phyloP scores from a whole-genome alignment of 2,329 filamentous ascomycete species.

The Phialocephala subalpina region DNA sequence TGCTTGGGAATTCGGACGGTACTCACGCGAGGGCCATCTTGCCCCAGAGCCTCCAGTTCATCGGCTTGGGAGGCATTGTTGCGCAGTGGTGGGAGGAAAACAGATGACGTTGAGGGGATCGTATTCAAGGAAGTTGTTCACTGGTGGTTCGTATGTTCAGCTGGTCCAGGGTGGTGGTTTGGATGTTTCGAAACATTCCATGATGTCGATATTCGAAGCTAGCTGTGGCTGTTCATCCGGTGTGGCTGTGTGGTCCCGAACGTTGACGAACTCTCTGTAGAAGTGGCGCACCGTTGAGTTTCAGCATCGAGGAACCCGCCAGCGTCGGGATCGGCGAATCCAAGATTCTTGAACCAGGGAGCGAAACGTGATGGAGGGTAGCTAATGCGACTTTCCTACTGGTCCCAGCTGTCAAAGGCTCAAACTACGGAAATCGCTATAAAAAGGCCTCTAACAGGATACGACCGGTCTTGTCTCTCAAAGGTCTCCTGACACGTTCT shows the following conservation, averaged over 20 bases:
- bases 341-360: background rate
- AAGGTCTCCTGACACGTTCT: slow-evolving; percentile 5
- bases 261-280: no score
- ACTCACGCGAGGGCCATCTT: slow-evolving; percentile 78
- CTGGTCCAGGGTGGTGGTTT: slow-evolving; percentile 6
- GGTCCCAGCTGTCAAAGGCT: background rate
- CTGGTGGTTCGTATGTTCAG: background rate
- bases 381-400: background rate
- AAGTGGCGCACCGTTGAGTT: background rate
- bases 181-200: slow-evolving; percentile 4
- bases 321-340: background rate
- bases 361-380: background rate
- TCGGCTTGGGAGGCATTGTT: slow-evolving; percentile 41
- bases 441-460: slow-evolving; percentile 8
- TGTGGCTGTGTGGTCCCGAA: slow-evolving; percentile 3
- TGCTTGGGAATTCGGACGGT: background rate
- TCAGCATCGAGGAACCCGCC: background rate
- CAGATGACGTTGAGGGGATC: slow-evolving; percentile 20
- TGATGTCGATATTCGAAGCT: slow-evolving; percentile 4
- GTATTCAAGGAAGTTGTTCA: background rate
- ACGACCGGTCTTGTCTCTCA: background rate
- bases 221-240: slow-evolving; percentile 5
- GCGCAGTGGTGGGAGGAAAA: background rate
- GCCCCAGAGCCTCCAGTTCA: slow-evolving; percentile 64
- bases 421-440: slow-evolving; percentile 1